phyloP scores from a whole-genome alignment of 441 rosid species.

The Omphalea diandra region DNA sequence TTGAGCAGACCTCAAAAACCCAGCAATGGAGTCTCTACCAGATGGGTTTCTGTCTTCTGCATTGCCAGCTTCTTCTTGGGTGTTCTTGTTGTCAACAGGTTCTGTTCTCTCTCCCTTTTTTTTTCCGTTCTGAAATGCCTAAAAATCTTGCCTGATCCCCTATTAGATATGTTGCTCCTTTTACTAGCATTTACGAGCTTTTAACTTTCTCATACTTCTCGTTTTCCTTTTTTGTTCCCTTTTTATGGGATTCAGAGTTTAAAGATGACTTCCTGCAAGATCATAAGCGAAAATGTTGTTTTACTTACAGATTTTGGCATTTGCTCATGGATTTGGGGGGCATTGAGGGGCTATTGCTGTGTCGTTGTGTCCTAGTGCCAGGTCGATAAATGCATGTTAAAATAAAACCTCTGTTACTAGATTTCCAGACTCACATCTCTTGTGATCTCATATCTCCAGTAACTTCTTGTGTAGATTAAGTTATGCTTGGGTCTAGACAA shows the following conservation, averaged over 20 bases:
- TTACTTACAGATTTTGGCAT: slow-evolving; percentile 21
- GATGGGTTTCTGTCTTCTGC: slow-evolving; percentile 83
- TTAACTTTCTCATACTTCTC: background rate
- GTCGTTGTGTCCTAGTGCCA: background rate
- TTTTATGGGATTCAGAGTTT: slow-evolving; percentile 11
- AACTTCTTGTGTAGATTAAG: slow-evolving; percentile 9
- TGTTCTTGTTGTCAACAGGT: slow-evolving; percentile 90
- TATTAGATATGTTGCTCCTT: slow-evolving; percentile 24
- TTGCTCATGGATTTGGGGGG: slow-evolving; percentile 7
- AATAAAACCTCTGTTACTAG: slow-evolving; percentile 12
- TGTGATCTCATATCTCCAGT: slow-evolving; percentile 5
- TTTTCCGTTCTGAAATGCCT: slow-evolving; percentile 18
- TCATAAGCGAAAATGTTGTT: slow-evolving; percentile 25
- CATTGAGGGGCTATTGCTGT: background rate
- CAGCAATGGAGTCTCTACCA: slow-evolving; percentile 67
- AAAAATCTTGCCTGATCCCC: slow-evolving; percentile 45
- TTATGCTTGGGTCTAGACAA: slow-evolving; percentile 9
- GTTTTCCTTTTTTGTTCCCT: slow-evolving; percentile 10
- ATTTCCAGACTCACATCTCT: slow-evolving; percentile 18
- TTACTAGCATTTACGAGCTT: slow-evolving; percentile 17
- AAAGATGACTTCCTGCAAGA: slow-evolving; percentile 24
- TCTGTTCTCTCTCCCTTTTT: slow-evolving; percentile 14
- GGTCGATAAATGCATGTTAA: slow-evolving; percentile 2
- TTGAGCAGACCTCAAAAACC: slow-evolving; percentile 70
- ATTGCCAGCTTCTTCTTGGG: slow-evolving; percentile 89